Base-by-base conservation (phyloP, 2,329 filamentous ascomycete genomes). In the Xylariaceae sp. region DNA sequence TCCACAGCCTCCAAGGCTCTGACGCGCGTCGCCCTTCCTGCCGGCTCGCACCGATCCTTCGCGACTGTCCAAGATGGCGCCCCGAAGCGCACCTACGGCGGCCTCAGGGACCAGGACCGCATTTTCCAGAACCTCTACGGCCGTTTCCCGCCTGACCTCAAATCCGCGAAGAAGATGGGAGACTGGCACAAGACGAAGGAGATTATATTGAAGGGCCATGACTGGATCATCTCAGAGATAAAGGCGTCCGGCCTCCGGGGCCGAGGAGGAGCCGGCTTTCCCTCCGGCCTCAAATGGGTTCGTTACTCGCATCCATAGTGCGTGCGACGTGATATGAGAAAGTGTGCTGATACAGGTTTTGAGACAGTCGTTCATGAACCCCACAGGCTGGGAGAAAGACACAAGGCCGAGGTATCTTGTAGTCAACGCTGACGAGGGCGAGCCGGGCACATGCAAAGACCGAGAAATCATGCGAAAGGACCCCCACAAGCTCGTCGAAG, bases 181-280 rank as follows among this genome's bases (percentile, higher is more conserved):
- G 94, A 97, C 74, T 99, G 94, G 94, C 85, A 99, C 79, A 96
- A 95, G 82, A 99, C 94, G 52, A 99, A 99, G 82, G 94, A 99
- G 73, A 99, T 99, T 54, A 74, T 99, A 55, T 76, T 90, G 65
- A 99, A 99, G 81, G 94, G 94, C 53, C 89, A 99, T 75, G 92
- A 99, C 68, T 99, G 94, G 89, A 95, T 99, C 73, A 97, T 99
- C 68, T 87, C 87, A 63, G 94, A 99, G 76, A 84, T 99, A 76
- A 99, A 99, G 82, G 85, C 92, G 26, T 99, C 94, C 12, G 94
- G 94, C 67, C 84, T 99, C 60, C 85, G 94, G 74, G 94, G 94
- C 66, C 88, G 94, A 77, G 94, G 94, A 75, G 94, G 94, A 76
- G 94, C 94, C 74, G 94, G 94, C 68, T 99, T 99, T 74, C 94